A percentile compares a stretch with the other conserved stretches of the same genome.
Conservation (phyloP, 2,329 filamentous ascomycete species). For the Fusarium foetens region DNA sequence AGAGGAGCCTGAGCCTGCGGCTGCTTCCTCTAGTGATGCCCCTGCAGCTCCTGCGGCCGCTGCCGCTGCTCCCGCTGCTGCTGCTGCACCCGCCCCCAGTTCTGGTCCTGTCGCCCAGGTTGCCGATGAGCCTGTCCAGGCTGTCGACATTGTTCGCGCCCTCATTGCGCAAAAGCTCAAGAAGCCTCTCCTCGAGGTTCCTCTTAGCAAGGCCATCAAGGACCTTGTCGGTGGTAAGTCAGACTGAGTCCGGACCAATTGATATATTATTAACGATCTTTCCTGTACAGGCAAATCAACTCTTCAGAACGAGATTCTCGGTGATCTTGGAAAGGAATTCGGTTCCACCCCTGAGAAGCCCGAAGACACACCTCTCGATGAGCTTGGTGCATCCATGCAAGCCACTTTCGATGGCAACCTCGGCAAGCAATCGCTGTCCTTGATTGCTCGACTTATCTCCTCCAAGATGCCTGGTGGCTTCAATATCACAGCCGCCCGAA, state of each 20-base stretch:
- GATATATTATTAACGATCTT: slow-evolving; percentile 19
- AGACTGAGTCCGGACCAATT: neutral
- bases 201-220: slow-evolving; percentile 96
- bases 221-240: slow-evolving; percentile 93
- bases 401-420: slow-evolving; percentile 98
- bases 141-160: slow-evolving; percentile 87
- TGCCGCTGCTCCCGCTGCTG: slow-evolving; percentile 64
- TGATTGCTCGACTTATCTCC: slow-evolving; percentile 93
- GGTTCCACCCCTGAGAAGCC: slow-evolving; percentile 98
- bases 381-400: slow-evolving; percentile 95
- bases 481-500: slow-evolving; percentile 95
- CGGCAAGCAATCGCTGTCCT: slow-evolving; percentile 93
- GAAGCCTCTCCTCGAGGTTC: slow-evolving; percentile 89
- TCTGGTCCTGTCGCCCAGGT: slow-evolving; percentile 89
- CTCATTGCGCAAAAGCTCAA: slow-evolving; percentile 98
- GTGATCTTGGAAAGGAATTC: slow-evolving; percentile 97
- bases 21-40: slow-evolving; percentile 59
- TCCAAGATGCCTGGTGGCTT: slow-evolving; percentile 99
- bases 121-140: slow-evolving; percentile 85
- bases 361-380: slow-evolving; percentile 95
- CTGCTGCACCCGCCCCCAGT: slow-evolving; percentile 70
- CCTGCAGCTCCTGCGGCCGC: slow-evolving; percentile 64
- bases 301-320: slow-evolving; percentile 97
- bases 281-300: slow-evolving; percentile 85
- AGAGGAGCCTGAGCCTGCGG: slow-evolving; percentile 79